phyloP scores from a whole-genome alignment of 2,329 filamentous ascomycete genomes.

The Xylaria sp. region DNA sequence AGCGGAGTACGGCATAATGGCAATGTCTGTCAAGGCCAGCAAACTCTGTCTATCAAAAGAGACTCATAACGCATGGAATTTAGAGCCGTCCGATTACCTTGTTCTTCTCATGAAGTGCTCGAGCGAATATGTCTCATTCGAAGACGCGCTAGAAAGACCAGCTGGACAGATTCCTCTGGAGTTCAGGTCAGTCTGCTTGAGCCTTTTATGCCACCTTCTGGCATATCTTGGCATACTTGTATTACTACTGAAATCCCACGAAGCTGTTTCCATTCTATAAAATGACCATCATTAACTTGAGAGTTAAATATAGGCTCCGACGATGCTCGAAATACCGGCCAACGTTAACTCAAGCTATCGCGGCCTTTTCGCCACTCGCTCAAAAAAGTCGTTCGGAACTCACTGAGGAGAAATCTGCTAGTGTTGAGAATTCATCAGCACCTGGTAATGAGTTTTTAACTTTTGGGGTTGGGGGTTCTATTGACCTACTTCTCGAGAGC shows the following conservation, averaged over 20 bases:
- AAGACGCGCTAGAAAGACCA: constrained; percentile 61
- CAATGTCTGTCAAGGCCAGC: constrained; percentile 74
- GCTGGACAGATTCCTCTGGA: constrained; percentile 52
- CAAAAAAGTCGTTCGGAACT: background rate
- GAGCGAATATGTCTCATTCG: constrained; percentile 69
- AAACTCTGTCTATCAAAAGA: constrained; percentile 80
- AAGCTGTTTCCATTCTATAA: too few species aligned
- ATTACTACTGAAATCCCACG: too few species aligned
- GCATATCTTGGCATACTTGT: too few species aligned
- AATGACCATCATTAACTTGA: too few species aligned
- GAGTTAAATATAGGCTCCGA: constrained; percentile 60
- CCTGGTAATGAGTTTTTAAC: constrained; percentile 57
- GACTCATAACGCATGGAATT: constrained; percentile 80
- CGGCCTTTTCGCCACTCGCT: constrained; percentile 56
- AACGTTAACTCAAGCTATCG: constrained; percentile 62
- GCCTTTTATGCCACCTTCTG: too few species aligned
- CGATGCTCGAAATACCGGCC: constrained; percentile 80
- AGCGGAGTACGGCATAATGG: constrained; percentile 63
- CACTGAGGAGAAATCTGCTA: constrained; percentile 21
- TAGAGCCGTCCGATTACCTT: constrained; percentile 74
- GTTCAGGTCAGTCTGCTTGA: constrained; percentile 58
- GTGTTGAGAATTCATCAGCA: background rate
- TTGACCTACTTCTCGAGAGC: constrained; percentile 75
- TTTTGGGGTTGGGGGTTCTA: constrained; percentile 77
- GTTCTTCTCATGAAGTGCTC: constrained; percentile 76